Percentiles rank a stretch among this genome's conserved stretches.
Conservation (phyloP, 257 asterid species). For the Solanum tarapatanum region DNA sequence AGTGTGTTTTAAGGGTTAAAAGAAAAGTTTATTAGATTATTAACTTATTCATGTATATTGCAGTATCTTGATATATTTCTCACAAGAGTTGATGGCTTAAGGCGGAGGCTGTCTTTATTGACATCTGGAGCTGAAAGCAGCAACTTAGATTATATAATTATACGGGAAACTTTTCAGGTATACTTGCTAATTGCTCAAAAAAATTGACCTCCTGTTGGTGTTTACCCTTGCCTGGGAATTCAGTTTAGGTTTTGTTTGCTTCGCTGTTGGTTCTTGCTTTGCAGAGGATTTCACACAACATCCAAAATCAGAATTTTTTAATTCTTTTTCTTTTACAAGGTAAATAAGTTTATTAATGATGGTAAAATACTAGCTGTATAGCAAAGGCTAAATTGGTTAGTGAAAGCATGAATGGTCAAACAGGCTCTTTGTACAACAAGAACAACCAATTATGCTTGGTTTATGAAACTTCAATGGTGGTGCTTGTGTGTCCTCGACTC, state of each 20-base stretch:
- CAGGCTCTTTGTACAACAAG: neutral
- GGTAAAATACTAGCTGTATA: neutral
- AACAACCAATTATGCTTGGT: neutral
- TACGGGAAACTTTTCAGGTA: conserved; percentile 81
- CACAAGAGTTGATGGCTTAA: conserved; percentile 86
- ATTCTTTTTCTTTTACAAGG: neutral
- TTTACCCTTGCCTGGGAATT: neutral
- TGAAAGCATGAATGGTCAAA: neutral
- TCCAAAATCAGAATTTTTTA: neutral
- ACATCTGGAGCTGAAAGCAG: conserved; percentile 30
- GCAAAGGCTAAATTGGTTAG: neutral
- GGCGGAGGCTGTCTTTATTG: conserved; percentile 56
- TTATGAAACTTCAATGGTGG: neutral
- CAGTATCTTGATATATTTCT: conserved; percentile 88
- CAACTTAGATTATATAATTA: conserved; percentile 30
- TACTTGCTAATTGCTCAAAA: neutral
- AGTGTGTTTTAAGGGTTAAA: neutral
- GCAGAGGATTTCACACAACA: neutral
- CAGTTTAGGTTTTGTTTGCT: neutral
- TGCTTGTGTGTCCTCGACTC: neutral
- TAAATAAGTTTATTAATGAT: neutral
- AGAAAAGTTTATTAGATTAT: neutral
- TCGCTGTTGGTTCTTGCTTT: neutral
- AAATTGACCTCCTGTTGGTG: neutral
- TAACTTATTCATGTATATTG: conserved; percentile 8